A percentile compares a stretch with the other conserved stretches of the same genome.
phyloP scores from a whole-genome alignment of 352 stramenopile species.

The Elongisporangium anandrum region DNA sequence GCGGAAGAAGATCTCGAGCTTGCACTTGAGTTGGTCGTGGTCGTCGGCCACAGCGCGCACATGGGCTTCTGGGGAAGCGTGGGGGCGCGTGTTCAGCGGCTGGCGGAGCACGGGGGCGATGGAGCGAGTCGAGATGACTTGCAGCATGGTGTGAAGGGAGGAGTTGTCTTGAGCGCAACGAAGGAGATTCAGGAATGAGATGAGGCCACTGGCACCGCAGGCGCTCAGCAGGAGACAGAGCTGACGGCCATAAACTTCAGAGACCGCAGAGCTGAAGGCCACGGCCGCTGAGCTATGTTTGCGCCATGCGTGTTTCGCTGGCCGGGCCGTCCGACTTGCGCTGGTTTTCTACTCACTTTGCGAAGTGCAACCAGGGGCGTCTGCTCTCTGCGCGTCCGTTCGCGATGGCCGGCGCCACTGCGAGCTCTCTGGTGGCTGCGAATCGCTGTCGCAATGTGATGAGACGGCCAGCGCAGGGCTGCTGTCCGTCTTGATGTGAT shows the following conservation, averaged over 20 bases:
- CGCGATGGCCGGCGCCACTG: not conserved
- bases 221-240: not conserved
- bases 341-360: not conserved
- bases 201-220: not conserved
- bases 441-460: not conserved
- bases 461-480: not conserved
- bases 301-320: not conserved
- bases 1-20: slow-evolving; percentile 21
- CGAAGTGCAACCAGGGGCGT: not conserved
- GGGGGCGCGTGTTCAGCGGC: slow-evolving; percentile 13
- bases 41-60: slow-evolving; percentile 13
- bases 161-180: not conserved
- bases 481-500: not conserved
- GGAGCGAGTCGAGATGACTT: slow-evolving; percentile 25
- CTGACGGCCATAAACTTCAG: not conserved
- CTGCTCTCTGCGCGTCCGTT: not conserved
- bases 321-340: not conserved
- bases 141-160: slow-evolving; percentile 17
- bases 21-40: slow-evolving; percentile 17
- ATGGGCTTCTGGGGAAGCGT: slow-evolving; percentile 15
- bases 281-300: not conserved
- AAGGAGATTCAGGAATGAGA: not conserved
- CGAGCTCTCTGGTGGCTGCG: not conserved
- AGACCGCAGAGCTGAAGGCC: not conserved
- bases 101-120: slow-evolving; percentile 16